These are phyloP conservation scores for Mortierella sp. DNA, from an alignment of 371 early-diverging fungal species.

Conservation along the genomic window DNA sequence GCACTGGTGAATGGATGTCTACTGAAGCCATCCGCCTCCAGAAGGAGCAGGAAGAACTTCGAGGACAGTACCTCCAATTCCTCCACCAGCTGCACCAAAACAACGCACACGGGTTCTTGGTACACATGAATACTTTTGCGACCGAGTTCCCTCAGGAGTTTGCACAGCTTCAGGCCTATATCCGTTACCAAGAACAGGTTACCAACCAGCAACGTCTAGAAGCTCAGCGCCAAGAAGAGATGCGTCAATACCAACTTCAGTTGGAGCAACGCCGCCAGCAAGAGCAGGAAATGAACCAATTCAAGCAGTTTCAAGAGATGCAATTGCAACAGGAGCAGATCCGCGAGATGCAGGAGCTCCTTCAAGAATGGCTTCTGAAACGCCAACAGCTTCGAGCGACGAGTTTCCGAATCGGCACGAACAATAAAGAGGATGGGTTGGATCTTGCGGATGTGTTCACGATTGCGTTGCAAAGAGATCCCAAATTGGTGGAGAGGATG, in stretches of 20 bases:
- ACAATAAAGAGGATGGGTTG: slow-evolving; percentile 24
- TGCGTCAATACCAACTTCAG: slow-evolving; percentile 50
- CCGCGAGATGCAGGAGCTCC: slow-evolving; percentile 34
- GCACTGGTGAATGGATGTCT: slow-evolving; percentile 44
- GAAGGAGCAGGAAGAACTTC: slow-evolving; percentile 54
- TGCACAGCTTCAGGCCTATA: slow-evolving; percentile 48
- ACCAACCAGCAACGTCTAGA: slow-evolving; percentile 34
- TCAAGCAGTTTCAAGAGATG: slow-evolving; percentile 27
- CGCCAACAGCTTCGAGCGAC: slow-evolving; percentile 35
- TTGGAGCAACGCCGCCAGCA: slow-evolving; percentile 36
- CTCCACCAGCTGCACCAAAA: slow-evolving; percentile 40
- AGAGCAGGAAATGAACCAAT: slow-evolving; percentile 35
- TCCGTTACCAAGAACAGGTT: slow-evolving; percentile 39
- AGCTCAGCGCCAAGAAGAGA: slow-evolving; percentile 37
- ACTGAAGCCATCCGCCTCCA: slow-evolving; percentile 43
- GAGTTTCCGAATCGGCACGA: slow-evolving; percentile 20
- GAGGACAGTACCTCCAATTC: slow-evolving; percentile 50
- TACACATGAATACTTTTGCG: slow-evolving; percentile 55
- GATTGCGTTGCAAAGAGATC: slow-evolving; percentile 48
- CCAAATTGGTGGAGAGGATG: slow-evolving; percentile 39
- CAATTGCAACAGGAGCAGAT: slow-evolving; percentile 32
- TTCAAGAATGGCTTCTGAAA: slow-evolving; percentile 44
- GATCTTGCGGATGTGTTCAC: slow-evolving; percentile 55
- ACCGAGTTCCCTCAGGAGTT: slow-evolving; percentile 50
- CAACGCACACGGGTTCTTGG: slow-evolving; percentile 46